Base-by-base conservation (phyloP, 192 early-diverging fungal species). In the Irineochytrium annulatum region DNA sequence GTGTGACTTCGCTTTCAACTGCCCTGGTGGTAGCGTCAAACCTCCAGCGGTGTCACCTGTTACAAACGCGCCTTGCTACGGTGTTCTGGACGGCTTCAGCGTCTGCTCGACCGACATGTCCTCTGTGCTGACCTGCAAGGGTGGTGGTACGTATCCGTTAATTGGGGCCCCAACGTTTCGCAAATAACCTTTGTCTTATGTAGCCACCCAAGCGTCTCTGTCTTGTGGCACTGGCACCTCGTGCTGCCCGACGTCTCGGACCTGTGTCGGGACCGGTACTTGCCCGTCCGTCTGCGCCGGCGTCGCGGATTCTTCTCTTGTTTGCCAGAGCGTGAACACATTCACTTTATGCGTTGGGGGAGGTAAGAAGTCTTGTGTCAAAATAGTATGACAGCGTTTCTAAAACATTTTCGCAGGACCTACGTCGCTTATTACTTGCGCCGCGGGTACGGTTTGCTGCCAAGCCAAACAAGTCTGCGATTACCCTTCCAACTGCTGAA, bases 401-500 rank as follows among this genome's bases (percentile, higher is more conserved):
- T n/a, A 13, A 41, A 13, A 41, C 17, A 8, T 24, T 49, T 24
- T 22, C 17, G 6, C 46, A 49, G 26, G 17, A 24, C 13, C 24
- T n/a, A n/a, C n/a, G n/a, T n/a, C n/a, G n/a, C 6, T 49, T 24
- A 22, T 49, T 49, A 49, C 46, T 24, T 49, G 46, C 46, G 46
- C 46, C 26, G 46, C 11, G 17, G 46, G 46, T 24, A 49, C 46
- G 8, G 22, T 49, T 8, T 49, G 46, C 46, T 49, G 46, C 24
- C 17, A 49, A 24, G 26, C 11, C 13, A 49, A 49, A 24, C 8
- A 49, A 17, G 46, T 6, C 22, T 49, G 46, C 46, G 26, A 14
- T 24, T 49, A 22, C 11, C 46, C 46, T 24, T 22, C 13, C 13
- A 24, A 49, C 46, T 49, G 46, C 26, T 49, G 26, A n/a, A n/a